Conservation (phyloP, 805 yeast species). For the Jamesozyma jinghongensis region DNA sequence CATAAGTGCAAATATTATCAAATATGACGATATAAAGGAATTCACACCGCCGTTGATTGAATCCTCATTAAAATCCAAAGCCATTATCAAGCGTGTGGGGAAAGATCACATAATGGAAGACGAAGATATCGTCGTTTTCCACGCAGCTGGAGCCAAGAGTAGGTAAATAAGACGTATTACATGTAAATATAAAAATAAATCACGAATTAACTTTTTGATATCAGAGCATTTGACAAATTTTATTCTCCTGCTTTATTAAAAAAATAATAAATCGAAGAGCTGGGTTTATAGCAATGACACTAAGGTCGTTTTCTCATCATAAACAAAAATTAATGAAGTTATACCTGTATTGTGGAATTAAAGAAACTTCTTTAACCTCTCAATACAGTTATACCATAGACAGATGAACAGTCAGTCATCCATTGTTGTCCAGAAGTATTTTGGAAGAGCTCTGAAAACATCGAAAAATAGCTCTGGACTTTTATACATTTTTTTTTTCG, state of each 20-base stretch:
- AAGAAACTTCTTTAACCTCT: conserved; percentile 1
- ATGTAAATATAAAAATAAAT: neutral
- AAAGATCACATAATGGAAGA: conserved; percentile 70
- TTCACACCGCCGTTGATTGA: conserved; percentile 19
- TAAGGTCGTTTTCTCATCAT: conserved; percentile 33
- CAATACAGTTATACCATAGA: neutral
- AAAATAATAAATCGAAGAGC: conserved; percentile 31
- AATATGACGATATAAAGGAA: conserved; percentile 43
- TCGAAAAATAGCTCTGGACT: no score
- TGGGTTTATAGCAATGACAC: conserved; percentile 35
- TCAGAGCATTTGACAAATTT: conserved; percentile 33
- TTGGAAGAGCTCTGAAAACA: no score
- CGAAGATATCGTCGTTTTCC: conserved; percentile 71
- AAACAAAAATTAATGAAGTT: conserved; percentile 14
- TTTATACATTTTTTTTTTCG: no score
- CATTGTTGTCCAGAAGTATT: no score
- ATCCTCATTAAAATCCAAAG: conserved; percentile 21
- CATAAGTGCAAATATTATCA: conserved; percentile 65
- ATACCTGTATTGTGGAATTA: neutral
- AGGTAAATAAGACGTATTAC: conserved; percentile 1
- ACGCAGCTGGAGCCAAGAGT: conserved; percentile 58
- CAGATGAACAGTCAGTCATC: neutral
- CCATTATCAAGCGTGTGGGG: conserved; percentile 38
- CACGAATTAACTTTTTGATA: conserved; percentile 6
- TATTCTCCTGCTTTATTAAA: conserved; percentile 24